Evolutionary conservation across 1,284 basidiomycete species (phyloP).

Genomic region (Trichosporon sp.): DNA sequence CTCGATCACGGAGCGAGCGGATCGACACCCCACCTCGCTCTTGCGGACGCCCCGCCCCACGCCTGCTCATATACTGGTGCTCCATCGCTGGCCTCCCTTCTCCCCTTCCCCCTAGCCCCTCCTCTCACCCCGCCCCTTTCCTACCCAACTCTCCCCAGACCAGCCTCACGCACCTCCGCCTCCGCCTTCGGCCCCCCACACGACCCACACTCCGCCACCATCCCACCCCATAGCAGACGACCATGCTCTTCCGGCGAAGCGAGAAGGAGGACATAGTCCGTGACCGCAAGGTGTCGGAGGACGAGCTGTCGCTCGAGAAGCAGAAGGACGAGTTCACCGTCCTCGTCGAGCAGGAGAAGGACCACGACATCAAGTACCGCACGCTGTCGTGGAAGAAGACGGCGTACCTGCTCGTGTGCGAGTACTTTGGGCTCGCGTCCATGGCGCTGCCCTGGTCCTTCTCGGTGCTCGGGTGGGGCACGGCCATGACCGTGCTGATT

Average conservation of each 20-base stretch:
- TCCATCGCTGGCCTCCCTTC: not conserved
- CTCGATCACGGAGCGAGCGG: not conserved
- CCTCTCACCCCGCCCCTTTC: not conserved
- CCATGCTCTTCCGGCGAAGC: not conserved
- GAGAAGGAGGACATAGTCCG: not conserved
- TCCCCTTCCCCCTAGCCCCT: not conserved
- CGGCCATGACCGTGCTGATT: conserved; percentile 55
- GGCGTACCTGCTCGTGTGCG: conserved; percentile 39
- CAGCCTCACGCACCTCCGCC: too few relatives aligned
- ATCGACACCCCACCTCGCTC: not conserved
- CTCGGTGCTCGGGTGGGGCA: conserved; percentile 38
- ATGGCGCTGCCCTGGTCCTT: conserved; percentile 38
- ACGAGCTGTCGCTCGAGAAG: not conserved
- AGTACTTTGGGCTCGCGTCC: conserved; percentile 46
- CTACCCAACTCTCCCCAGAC: not conserved
- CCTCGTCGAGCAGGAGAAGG: conserved; percentile 29
- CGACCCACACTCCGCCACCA: not conserved
- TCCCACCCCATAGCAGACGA: not conserved
- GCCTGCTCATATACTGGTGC: not conserved
- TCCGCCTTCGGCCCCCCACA: not conserved
- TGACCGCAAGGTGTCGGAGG: not conserved
- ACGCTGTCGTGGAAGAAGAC: conserved; percentile 44
- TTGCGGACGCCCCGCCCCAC: not conserved
- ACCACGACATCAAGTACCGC: conserved; percentile 27
- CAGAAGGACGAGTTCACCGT: conserved; percentile 21